Percentiles rank a stretch among this genome's conserved stretches.
Conservation (phyloP, 1,139 yeast genomes). For the Suhomyces coccinellae region DNA sequence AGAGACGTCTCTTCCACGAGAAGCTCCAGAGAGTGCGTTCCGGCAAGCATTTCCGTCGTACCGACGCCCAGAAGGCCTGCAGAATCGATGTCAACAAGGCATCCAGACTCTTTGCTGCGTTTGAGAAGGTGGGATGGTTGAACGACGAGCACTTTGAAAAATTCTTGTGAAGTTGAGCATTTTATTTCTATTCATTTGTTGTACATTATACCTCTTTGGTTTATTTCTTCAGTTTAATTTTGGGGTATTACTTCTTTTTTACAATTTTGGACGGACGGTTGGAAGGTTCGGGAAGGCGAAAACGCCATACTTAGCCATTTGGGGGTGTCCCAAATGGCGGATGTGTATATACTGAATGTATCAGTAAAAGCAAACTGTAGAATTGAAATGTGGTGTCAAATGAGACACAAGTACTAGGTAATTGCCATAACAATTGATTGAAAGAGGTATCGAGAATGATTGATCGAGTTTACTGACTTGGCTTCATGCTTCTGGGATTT, state of each 20-base stretch:
- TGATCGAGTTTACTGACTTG: too few relatives aligned
- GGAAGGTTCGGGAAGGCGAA: conserved; percentile 6
- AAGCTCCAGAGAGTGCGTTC: conserved; percentile 75
- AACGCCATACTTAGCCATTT: conserved; percentile 3
- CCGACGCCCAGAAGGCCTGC: conserved; percentile 97
- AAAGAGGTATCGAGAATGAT: too few relatives aligned
- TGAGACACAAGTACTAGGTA: too few relatives aligned
- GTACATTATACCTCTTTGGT: conserved; percentile 9
- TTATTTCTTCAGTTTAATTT: conserved; percentile 10
- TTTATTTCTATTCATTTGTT: conserved; percentile 5
- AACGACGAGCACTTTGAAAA: conserved; percentile 70
- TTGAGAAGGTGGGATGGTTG: conserved; percentile 95
- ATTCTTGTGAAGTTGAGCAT: conserved; percentile 28
- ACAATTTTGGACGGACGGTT: conserved; percentile 4
- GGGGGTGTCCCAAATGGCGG: conserved; percentile 10
- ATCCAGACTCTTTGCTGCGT: conserved; percentile 86
- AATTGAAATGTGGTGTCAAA: too few relatives aligned
- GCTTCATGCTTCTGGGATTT: too few relatives aligned
- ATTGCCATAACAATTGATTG: too few relatives aligned
- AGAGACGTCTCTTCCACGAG: conserved; percentile 84
- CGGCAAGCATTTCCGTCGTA: conserved; percentile 87
- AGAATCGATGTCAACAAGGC: conserved; percentile 97
- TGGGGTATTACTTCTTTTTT: conserved; percentile 7
- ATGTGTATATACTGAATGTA: conserved; percentile 5
- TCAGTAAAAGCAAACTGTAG: background rate